Evolutionary conservation across 2,329 filamentous ascomycete genomes (phyloP).

Genomic region (Cladophialophora chaetospira): DNA sequence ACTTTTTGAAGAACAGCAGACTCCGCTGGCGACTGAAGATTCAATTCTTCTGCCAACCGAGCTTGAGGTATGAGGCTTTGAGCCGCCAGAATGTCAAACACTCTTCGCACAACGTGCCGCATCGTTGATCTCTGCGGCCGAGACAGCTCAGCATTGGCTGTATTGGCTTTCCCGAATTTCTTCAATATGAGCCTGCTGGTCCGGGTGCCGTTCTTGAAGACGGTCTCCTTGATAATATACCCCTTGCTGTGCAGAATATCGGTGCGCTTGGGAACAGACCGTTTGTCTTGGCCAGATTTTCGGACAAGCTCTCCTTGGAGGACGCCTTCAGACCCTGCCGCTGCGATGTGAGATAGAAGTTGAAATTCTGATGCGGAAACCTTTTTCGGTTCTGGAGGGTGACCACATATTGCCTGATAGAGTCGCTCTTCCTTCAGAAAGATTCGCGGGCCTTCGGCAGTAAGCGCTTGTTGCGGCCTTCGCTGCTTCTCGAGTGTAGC

Average conservation of each 20-base stretch:
- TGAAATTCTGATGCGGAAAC: conserved; percentile 58
- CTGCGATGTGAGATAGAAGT: conserved; percentile 61
- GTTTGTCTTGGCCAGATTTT: conserved; percentile 64
- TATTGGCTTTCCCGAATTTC: conserved; percentile 44
- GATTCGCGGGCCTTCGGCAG: conserved; percentile 37
- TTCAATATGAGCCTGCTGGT: conserved; percentile 60
- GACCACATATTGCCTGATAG: conserved; percentile 63
- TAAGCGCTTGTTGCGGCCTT: not conserved
- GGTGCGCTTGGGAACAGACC: conserved; percentile 64
- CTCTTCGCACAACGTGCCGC: conserved; percentile 26
- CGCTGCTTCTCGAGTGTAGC: not conserved
- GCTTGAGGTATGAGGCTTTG: conserved; percentile 20
- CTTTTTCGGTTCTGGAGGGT: conserved; percentile 57
- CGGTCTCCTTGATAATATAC: conserved; percentile 61
- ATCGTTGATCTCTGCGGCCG: conserved; percentile 10
- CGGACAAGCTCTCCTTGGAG: conserved; percentile 58
- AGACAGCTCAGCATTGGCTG: conserved; percentile 3
- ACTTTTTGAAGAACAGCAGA: conserved; percentile 43
- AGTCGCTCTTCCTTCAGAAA: conserved; percentile 58
- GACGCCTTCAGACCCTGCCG: conserved; percentile 56
- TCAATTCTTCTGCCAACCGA: conserved; percentile 18
- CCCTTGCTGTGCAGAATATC: conserved; percentile 59
- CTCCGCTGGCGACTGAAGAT: conserved; percentile 13
- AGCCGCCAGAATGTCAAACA: conserved; percentile 20
- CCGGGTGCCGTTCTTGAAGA: conserved; percentile 51